Percentiles rank a stretch among this genome's conserved stretches.
Evolutionary conservation across 1,284 basidiomycete genomes (phyloP).

Genomic region (Puccinia triticina): DNA sequence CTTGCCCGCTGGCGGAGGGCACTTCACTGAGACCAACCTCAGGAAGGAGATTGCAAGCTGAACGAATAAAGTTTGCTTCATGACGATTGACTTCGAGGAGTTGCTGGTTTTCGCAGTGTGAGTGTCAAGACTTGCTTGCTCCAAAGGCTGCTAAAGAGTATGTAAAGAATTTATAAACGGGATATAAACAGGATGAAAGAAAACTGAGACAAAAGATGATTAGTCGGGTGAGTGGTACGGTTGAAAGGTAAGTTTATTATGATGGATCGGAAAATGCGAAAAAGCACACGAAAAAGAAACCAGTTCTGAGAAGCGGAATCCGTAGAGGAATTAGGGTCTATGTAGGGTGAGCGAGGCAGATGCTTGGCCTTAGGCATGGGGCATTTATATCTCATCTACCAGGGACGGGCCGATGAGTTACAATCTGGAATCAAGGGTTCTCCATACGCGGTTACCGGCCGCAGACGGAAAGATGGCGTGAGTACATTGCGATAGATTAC

Average conservation of each 20-base stretch:
- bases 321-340: background rate
- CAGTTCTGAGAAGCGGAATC: background rate
- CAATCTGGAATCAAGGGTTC: too few relatives aligned
- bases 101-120: background rate
- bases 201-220: too few relatives aligned
- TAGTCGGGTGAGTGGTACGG: background rate
- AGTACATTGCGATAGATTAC: too few relatives aligned
- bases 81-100: background rate
- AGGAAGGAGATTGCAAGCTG: background rate
- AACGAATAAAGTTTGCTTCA: slow-evolving; percentile 2
- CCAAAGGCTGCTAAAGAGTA: background rate
- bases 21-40: background rate
- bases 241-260: background rate
- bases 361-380: background rate
- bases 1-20: background rate
- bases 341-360: too few relatives aligned
- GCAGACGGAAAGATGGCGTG: too few relatives aligned
- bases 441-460: too few relatives aligned
- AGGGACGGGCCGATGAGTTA: too few relatives aligned
- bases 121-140: background rate
- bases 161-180: too few relatives aligned
- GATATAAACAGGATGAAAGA: background rate
- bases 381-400: too few relatives aligned
- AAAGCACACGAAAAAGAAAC: background rate
- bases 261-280: background rate